Evolutionary conservation across 2,329 filamentous ascomycete genomes (phyloP).

Genomic region (Dothideomycetidae sp.): DNA sequence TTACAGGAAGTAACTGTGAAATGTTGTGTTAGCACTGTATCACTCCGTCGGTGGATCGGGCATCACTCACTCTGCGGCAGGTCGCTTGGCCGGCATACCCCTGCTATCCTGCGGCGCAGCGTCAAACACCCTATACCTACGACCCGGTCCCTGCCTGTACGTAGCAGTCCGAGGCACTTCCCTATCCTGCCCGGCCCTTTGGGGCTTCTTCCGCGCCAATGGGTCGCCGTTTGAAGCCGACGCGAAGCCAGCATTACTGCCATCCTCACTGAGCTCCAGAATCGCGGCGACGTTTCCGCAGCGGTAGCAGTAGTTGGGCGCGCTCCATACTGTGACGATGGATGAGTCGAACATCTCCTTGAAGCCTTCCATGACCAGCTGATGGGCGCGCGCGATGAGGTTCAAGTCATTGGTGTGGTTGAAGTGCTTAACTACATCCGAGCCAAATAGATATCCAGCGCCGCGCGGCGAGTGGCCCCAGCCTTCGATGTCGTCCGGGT

Average conservation of each 20-base stretch:
- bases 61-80: conserved; percentile 66
- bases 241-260: conserved; percentile 35
- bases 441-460: conserved; percentile 88
- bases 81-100: conserved; percentile 98
- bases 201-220: conserved; percentile 28
- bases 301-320: conserved; percentile 55
- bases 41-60: too few species aligned
- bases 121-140: conserved; percentile 89
- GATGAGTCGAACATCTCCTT: conserved; percentile 97
- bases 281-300: conserved; percentile 64
- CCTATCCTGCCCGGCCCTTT: conserved; percentile 30
- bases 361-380: conserved; percentile 98
- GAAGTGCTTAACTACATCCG: conserved; percentile 90
- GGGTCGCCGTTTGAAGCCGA: conserved; percentile 52
- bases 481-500: conserved; percentile 93
- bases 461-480: conserved; percentile 92
- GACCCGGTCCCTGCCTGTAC: conserved; percentile 53
- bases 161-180: conserved; percentile 23
- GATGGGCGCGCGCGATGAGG: conserved; percentile 84
- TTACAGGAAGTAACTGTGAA: conserved; percentile 7
- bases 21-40: conserved; percentile 1
- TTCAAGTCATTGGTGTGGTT: conserved; percentile 89
- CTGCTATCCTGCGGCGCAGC: conserved; percentile 89
- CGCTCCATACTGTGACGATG: conserved; percentile 94
- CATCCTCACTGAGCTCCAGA: conserved; percentile 79